Percentiles rank a stretch among this genome's conserved stretches.
Conservation (phyloP, 176 grass and related monocot genomes). For the Paspalum notatum region DNA sequence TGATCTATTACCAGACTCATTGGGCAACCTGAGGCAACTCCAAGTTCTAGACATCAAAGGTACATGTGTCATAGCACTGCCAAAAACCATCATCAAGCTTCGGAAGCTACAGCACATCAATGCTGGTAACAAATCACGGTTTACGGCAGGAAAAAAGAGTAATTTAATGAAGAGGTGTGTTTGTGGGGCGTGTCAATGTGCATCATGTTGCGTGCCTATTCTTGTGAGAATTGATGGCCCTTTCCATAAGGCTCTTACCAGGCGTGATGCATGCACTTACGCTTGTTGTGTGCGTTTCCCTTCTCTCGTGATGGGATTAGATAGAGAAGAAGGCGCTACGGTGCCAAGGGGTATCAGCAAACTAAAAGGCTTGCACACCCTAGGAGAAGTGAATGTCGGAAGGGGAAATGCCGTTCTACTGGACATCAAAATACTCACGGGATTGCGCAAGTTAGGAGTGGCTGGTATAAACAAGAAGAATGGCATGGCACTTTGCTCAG, state of each 20-base stretch:
- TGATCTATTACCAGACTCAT: neutral
- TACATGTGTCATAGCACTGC: neutral
- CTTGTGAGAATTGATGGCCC: neutral
- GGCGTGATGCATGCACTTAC: neutral
- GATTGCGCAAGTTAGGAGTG: neutral
- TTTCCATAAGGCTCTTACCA: too few species aligned
- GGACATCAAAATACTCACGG: neutral
- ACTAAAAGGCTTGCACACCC: neutral
- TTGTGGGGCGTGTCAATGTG: neutral
- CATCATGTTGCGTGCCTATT: neutral
- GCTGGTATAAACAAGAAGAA: too few species aligned
- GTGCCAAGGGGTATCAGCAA: neutral
- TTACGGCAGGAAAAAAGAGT: fast-evolving
- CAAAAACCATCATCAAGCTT: neutral
- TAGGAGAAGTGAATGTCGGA: neutral
- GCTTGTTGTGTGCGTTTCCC: too few species aligned
- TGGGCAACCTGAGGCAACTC: neutral
- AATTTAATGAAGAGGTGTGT: neutral
- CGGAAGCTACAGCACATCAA: neutral
- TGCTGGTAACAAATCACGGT: neutral
- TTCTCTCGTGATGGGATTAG: too few species aligned
- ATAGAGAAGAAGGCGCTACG: fast-evolving
- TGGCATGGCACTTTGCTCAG: too few species aligned
- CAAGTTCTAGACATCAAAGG: neutral
- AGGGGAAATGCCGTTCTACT: neutral